Evolutionary conservation across 441 rosid genomes (phyloP).

Genomic region (Erysimum pusillum): DNA sequence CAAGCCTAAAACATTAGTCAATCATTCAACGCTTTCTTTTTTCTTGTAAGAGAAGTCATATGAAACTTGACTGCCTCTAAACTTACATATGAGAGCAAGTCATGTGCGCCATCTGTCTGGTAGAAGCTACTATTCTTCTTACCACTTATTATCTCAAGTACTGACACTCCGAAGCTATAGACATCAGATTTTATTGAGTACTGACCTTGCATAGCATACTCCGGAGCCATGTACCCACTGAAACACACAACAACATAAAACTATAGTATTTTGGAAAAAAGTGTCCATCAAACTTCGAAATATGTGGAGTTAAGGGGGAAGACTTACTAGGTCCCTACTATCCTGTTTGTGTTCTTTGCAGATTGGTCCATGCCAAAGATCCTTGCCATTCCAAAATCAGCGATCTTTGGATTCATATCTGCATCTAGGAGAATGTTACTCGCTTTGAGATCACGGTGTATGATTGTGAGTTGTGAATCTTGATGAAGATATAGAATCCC

Average conservation of each 20-base stretch:
- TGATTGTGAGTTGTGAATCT: slow-evolving; percentile 50
- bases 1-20: slow-evolving; percentile 41
- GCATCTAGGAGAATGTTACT: slow-evolving; percentile 36
- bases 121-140: slow-evolving; percentile 34
- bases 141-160: slow-evolving; percentile 51
- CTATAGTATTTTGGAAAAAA: neutral
- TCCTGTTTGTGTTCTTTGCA: neutral
- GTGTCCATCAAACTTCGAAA: neutral
- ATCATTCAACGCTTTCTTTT: slow-evolving; percentile 12
- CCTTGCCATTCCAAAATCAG: slow-evolving; percentile 38
- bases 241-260: neutral
- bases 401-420: slow-evolving; percentile 22
- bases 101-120: slow-evolving; percentile 15
- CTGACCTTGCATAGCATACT: slow-evolving; percentile 51
- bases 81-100: slow-evolving; percentile 52
- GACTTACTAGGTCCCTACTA: slow-evolving; percentile 26
- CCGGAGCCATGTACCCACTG: slow-evolving; percentile 56
- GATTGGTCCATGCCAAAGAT: slow-evolving; percentile 16
- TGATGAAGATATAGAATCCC: slow-evolving; percentile 62
- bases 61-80: neutral
- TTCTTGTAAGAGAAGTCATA: neutral
- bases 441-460: slow-evolving; percentile 38
- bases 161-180: slow-evolving; percentile 48
- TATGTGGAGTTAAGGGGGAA: neutral
- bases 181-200: slow-evolving; percentile 52